Evolutionary conservation across 164 flowering plant species (phyloP), one percentile per base, ranked within the genome.

Genomic region (Tetrastigma voinierianum): DNA sequence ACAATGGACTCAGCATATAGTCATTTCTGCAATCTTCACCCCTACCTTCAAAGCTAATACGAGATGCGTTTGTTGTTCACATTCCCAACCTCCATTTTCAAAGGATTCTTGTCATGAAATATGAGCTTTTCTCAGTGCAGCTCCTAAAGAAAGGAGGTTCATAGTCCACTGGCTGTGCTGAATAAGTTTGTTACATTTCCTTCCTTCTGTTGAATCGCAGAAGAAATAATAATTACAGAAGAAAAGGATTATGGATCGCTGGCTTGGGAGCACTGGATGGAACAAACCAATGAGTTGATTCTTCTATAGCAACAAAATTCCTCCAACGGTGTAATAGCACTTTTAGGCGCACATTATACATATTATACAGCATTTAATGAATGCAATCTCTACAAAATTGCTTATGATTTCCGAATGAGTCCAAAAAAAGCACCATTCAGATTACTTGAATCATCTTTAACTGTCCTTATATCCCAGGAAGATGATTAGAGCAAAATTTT

Each of bases 61-160:
- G 51, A 91, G 75, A 79, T 90, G n/a, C n/a, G 96, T 84, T 94
- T 94, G 91, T 97, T 94, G 80, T 94, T 90, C 21, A 94, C 97
- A 71, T 91, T 84, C 13, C 96, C 98, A 74, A 91, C 93, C 74
- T 91, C 93, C 97, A 94, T 82, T 72, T 79, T 86, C 70, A 94
- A 69, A 48, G 97, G 98, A 62, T 67, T 85, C 75, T 82, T 90
- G 0, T 67, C 97, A 91, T 46, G 81, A 54, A 75, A 85, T 78
- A 57, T 74, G 82, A 61, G 85, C 84, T 78, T 95, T 81, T 86
- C 87, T 80, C 94, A 1, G 83, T 72, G 80, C 97, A 94, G 67
- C 91, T 19, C 69, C 84, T 80, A 78, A 95, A 91, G 78, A 89
- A 95, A 12, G 98, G 98, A 54, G 98, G 97, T 77, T 91, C 97